Conservation (phyloP, 768 basidiomycete species). For the Phlebiopsis flavidoalba region DNA sequence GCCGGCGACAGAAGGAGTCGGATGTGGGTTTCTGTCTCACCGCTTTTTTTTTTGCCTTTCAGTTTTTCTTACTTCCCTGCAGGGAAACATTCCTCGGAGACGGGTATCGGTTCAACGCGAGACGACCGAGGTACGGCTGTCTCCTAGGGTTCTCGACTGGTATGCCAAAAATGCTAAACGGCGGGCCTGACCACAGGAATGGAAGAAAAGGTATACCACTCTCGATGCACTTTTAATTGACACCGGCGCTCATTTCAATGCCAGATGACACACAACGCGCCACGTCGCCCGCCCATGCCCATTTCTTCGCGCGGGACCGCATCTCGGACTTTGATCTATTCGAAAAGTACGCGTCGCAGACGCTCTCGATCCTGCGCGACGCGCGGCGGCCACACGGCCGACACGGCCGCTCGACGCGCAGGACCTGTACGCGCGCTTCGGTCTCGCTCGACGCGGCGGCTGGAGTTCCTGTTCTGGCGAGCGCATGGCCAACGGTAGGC, state of each 20-base stretch:
- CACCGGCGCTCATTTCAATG: slow-evolving; percentile 7
- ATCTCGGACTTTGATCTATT: slow-evolving; percentile 67
- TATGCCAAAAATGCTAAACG: not conserved
- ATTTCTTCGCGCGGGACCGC: slow-evolving; percentile 71
- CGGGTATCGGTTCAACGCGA: slow-evolving; percentile 75
- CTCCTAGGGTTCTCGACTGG: not conserved
- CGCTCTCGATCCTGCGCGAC: slow-evolving; percentile 43
- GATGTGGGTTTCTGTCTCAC: slow-evolving; percentile 37
- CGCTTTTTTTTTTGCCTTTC: not conserved
- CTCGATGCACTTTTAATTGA: not conserved
- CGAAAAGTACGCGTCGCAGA: slow-evolving; percentile 46
- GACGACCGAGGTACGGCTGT: slow-evolving; percentile 55
- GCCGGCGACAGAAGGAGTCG: slow-evolving; percentile 58
- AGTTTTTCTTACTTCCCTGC: not conserved
- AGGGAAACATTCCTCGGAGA: slow-evolving; percentile 59
- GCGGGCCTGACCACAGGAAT: slow-evolving; percentile 32
- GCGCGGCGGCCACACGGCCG: slow-evolving; percentile 24
- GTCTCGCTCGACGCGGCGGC: slow-evolving; percentile 67
- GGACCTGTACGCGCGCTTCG: slow-evolving; percentile 65
- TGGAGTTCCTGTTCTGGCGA: slow-evolving; percentile 69
- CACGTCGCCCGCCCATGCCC: slow-evolving; percentile 65
- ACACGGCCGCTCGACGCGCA: slow-evolving; percentile 56
- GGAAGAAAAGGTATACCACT: slow-evolving; percentile 59
- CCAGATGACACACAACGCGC: slow-evolving; percentile 66
- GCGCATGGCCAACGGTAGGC: slow-evolving; percentile 58